Conservation (phyloP, 805 yeast species). For the Pichia kluyveri region DNA sequence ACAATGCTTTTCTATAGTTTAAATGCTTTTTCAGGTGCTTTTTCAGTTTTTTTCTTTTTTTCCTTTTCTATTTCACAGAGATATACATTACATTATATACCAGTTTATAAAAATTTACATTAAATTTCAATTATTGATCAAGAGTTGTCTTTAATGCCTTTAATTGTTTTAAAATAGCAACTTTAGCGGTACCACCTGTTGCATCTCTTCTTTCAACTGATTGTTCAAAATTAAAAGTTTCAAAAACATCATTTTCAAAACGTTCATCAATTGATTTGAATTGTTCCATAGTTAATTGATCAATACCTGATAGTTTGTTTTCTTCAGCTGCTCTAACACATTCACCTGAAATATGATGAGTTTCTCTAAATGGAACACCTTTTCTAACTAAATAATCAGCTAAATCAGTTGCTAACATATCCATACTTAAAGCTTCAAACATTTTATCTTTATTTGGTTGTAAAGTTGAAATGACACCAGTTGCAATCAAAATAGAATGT, state of each 20-base stretch:
- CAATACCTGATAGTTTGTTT: conserved; percentile 69
- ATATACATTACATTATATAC: too few relatives aligned
- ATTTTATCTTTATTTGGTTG: conserved; percentile 62
- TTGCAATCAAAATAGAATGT: conserved; percentile 88
- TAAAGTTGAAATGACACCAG: conserved; percentile 92
- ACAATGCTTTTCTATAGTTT: too few relatives aligned
- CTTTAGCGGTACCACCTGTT: conserved; percentile 93
- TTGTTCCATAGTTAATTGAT: conserved; percentile 68
- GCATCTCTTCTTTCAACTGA: conserved; percentile 96
- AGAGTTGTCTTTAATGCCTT: conserved; percentile 19
- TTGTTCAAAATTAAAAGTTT: conserved; percentile 84
- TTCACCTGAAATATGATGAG: conserved; percentile 97
- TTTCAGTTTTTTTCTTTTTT: too few relatives aligned
- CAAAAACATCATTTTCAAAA: conserved; percentile 71
- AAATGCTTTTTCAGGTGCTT: too few relatives aligned
- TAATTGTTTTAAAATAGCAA: conserved; percentile 78
- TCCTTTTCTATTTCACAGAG: too few relatives aligned
- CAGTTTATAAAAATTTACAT: too few relatives aligned
- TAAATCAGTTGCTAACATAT: conserved; percentile 96
- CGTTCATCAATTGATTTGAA: conserved; percentile 72
- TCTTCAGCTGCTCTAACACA: conserved; percentile 91
- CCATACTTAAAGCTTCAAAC: conserved; percentile 91
- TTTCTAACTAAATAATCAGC: conserved; percentile 96
- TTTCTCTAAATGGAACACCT: conserved; percentile 98
- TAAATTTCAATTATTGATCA: too few relatives aligned